phyloP scores from a whole-genome alignment of 495 filamentous ascomycete species.

The Margaritispora aquatica region DNA sequence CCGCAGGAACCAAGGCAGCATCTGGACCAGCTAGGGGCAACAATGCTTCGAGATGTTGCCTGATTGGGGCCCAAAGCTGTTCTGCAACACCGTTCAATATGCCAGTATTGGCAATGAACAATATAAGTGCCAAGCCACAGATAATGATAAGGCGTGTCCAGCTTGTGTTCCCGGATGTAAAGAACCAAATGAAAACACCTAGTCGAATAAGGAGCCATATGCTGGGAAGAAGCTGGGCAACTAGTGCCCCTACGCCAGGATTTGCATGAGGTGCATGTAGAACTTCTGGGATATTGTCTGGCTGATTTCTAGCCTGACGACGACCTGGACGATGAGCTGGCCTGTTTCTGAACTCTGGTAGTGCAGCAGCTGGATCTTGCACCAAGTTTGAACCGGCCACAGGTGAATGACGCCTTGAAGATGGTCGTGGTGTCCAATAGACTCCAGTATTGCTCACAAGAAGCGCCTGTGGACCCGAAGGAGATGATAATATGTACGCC shows the following conservation, averaged over 20 bases:
- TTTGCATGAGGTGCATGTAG: slow-evolving; percentile 17
- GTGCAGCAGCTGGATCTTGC: slow-evolving; percentile 1
- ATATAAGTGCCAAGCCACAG: slow-evolving; percentile 45
- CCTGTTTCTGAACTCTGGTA: slow-evolving; percentile 20
- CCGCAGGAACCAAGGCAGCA: slow-evolving; percentile 14
- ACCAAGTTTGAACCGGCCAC: background rate
- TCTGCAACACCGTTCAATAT: slow-evolving; percentile 51
- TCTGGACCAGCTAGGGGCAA: slow-evolving; percentile 45
- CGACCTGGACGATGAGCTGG: slow-evolving; percentile 17
- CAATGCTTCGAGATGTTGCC: slow-evolving; percentile 67
- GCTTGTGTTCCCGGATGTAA: slow-evolving; percentile 61
- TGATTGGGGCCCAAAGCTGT: slow-evolving; percentile 53
- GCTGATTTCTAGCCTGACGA: slow-evolving; percentile 17
- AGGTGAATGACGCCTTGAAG: slow-evolving; percentile 13
- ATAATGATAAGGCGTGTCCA: slow-evolving; percentile 66
- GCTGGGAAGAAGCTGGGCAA: slow-evolving; percentile 48
- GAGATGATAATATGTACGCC: slow-evolving; percentile 53
- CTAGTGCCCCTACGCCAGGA: slow-evolving; percentile 22
- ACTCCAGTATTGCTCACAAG: slow-evolving; percentile 43
- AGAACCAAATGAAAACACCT: slow-evolving; percentile 71
- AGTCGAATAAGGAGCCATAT: slow-evolving; percentile 77
- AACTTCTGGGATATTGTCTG: slow-evolving; percentile 1
- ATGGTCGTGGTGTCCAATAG: slow-evolving; percentile 35
- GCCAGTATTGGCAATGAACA: slow-evolving; percentile 62
- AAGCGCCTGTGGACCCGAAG: slow-evolving; percentile 52